Percentiles rank a stretch among this genome's conserved stretches.
phyloP scores from a whole-genome alignment of 192 early-diverging fungal genomes.

The Podila verticillata region DNA sequence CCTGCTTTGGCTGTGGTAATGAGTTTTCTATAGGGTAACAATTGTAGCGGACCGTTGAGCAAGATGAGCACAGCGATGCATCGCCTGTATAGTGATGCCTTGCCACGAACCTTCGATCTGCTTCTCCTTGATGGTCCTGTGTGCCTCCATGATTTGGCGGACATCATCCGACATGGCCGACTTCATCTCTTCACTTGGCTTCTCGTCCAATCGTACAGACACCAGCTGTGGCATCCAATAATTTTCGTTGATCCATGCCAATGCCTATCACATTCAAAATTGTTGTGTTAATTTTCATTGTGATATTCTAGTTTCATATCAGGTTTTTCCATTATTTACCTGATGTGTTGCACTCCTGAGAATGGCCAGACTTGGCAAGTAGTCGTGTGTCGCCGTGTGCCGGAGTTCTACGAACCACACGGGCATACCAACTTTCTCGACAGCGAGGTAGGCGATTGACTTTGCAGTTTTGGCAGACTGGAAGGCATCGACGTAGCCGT shows the following conservation, averaged over 20 bases:
- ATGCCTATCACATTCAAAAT: constrained; percentile 17
- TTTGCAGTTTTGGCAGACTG: constrained; percentile 41
- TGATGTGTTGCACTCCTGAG: constrained; percentile 38
- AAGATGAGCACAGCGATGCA: not conserved
- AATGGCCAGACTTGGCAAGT: constrained; percentile 34
- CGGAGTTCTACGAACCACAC: constrained; percentile 41
- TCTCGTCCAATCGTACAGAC: constrained; percentile 31
- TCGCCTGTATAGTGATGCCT: not conserved
- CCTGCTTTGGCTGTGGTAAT: constrained; percentile 25
- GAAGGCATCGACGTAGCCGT: constrained; percentile 48
- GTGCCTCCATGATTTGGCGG: constrained; percentile 20
- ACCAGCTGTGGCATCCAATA: constrained; percentile 47
- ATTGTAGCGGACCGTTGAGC: too few relatives aligned
- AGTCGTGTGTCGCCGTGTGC: constrained; percentile 47
- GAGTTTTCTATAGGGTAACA: constrained; percentile 15
- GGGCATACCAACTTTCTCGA: constrained; percentile 48
- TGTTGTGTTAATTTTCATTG: not conserved
- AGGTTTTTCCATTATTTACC: constrained; percentile 4
- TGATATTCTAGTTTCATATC: too few relatives aligned
- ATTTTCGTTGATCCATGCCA: constrained; percentile 47
- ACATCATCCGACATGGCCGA: constrained; percentile 30
- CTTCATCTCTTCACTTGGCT: constrained; percentile 14
- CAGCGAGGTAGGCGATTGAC: constrained; percentile 46
- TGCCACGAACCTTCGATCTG: constrained; percentile 35
- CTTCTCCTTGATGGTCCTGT: constrained; percentile 20